These are phyloP conservation scores for Dictyostelium brefeldianum DNA, from an alignment of 78 protist species.

Conservation along the genomic window DNA sequence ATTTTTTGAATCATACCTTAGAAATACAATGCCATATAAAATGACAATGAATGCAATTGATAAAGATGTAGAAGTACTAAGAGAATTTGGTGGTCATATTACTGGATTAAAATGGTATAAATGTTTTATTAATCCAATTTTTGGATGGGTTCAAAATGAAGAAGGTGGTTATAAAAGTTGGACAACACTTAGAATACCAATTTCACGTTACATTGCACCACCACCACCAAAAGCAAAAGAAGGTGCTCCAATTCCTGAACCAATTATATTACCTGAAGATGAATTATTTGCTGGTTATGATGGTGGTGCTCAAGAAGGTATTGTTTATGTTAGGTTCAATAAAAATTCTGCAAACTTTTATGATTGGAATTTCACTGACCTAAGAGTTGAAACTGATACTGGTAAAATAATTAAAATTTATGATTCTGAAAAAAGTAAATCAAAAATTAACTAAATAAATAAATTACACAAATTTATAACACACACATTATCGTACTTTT, in stretches of 20 bases:
- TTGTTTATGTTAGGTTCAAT: not conserved
- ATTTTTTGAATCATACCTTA: constrained; percentile 61
- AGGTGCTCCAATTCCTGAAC: not conserved
- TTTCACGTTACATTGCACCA: constrained; percentile 41
- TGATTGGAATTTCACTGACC: constrained; percentile 53
- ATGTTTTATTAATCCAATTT: constrained; percentile 51
- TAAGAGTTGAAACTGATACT: constrained; percentile 12
- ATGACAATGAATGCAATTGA: constrained; percentile 25
- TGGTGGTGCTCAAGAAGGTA: constrained; percentile 55
- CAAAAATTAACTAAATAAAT: too few relatives aligned
- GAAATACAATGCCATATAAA: constrained; percentile 51
- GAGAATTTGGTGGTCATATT: constrained; percentile 49
- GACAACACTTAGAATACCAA: constrained; percentile 42
- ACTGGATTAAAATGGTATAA: constrained; percentile 35
- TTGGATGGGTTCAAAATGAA: constrained; percentile 25
- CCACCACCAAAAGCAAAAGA: constrained; percentile 48
- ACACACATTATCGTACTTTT: too few relatives aligned
- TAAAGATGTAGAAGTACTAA: not conserved
- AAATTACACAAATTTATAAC: too few relatives aligned
- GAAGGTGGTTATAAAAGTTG: constrained; percentile 49
- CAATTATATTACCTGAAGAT: constrained; percentile 36
- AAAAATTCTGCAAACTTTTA: constrained; percentile 41
- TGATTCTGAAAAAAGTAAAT: constrained; percentile 6
- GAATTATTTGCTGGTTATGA: constrained; percentile 8
- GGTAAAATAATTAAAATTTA: not conserved